phyloP scores from a whole-genome alignment of 2,329 filamentous ascomycete genomes.

The Albifimbria verrucaria region DNA sequence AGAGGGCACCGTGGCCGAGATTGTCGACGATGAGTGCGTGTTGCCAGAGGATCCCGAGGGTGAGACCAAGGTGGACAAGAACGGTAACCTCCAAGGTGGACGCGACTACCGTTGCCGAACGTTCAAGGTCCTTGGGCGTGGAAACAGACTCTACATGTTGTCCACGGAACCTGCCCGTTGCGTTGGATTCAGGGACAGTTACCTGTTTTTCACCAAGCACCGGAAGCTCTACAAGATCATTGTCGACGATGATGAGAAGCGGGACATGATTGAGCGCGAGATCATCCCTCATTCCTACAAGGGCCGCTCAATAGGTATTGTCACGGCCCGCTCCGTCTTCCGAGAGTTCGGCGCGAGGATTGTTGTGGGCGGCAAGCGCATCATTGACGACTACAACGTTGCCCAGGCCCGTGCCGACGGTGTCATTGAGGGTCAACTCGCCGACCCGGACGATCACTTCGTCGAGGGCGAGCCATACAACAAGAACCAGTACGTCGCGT shows the following conservation, averaged over 20 bases:
- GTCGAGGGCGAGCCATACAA: constrained; percentile 86
- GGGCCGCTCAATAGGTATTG: constrained; percentile 92
- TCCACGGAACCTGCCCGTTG: constrained; percentile 96
- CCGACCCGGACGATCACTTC: constrained; percentile 82
- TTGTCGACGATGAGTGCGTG: constrained; percentile 87
- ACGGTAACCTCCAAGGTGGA: constrained; percentile 76
- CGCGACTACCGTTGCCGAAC: constrained; percentile 94
- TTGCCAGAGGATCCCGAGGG: constrained; percentile 85
- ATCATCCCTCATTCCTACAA: constrained; percentile 99
- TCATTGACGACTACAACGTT: constrained; percentile 88
- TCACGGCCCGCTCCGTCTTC: constrained; percentile 94
- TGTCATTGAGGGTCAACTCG: constrained; percentile 81
- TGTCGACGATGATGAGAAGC: constrained; percentile 94
- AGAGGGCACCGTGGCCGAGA: constrained; percentile 87
- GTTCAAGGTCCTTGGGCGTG: constrained; percentile 83
- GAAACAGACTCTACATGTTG: constrained; percentile 90
- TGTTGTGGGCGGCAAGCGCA: constrained; percentile 81
- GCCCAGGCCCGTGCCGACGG: constrained; percentile 71
- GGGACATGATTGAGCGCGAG: constrained; percentile 89
- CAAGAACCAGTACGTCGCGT: constrained; percentile 97
- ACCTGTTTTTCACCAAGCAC: constrained; percentile 98
- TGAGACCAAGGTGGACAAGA: constrained; percentile 89
- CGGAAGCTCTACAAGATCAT: constrained; percentile 97
- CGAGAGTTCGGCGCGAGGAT: constrained; percentile 94
- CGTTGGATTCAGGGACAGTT: constrained; percentile 95